Conservation (phyloP, 2,329 filamentous ascomycete species). For the Ceratocystis eucalypticola region DNA sequence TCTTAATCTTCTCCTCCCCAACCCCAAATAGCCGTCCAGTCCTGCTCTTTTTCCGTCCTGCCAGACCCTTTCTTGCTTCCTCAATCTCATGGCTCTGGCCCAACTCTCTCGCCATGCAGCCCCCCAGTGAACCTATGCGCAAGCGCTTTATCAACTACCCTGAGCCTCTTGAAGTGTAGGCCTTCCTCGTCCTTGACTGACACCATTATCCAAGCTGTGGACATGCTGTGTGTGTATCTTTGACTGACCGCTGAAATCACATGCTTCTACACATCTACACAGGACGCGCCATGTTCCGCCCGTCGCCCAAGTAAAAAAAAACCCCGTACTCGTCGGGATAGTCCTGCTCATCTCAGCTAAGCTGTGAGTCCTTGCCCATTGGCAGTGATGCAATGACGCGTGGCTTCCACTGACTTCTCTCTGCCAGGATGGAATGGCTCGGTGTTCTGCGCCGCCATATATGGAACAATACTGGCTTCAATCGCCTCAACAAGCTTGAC, state of each 20-base stretch:
- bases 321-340: constrained; percentile 45
- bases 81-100: background rate
- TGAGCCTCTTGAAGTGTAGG: constrained; percentile 27
- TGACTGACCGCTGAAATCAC: background rate
- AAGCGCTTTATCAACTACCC: constrained; percentile 28
- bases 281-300: constrained; percentile 3
- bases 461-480: constrained; percentile 53
- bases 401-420: background rate
- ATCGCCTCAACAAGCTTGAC: constrained; percentile 39
- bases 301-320: constrained; percentile 23
- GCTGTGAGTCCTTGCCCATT: constrained; percentile 31
- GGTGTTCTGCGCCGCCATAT: constrained; percentile 40
- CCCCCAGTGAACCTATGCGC: constrained; percentile 10
- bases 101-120: constrained; percentile 1
- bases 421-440: constrained; percentile 39
- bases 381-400: background rate
- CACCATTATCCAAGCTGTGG: no score
- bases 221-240: background rate
- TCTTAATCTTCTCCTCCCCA: background rate
- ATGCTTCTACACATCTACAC: background rate
- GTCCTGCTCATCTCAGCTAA: constrained; percentile 40
- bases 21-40: background rate
- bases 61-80: background rate
- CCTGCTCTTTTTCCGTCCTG: background rate
- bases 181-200: background rate